Evolutionary conservation across 495 filamentous ascomycete species (phyloP), one percentile per base, ranked within the genome.

Genomic region (Amniculicola lignicola): DNA sequence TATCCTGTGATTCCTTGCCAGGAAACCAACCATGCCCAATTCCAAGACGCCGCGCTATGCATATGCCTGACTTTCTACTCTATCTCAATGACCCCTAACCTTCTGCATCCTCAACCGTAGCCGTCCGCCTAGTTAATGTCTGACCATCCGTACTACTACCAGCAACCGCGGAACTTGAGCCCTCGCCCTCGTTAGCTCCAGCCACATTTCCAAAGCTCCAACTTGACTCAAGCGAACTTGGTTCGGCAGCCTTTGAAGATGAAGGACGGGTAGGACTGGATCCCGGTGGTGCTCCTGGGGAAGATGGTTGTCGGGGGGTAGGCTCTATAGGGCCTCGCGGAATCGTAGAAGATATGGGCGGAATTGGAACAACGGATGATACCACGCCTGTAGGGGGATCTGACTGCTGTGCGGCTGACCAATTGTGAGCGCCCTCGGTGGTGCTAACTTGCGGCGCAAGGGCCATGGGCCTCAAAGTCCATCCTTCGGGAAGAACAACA

Each of bases 401-500:
- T n/a, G 7, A 12, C 31, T 47, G 29, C 15, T 28, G 10, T 33
- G 28, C 5, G n/a, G n/a, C 21, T 23, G 42, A 12, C 25, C 21
- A 2, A 41, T n/a, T 24, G 23, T 47, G 40, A 28, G 9, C 7
- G n/a, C 25, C 43, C n/a, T 27, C 46, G 19, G 12, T 50, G 1
- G 14, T 54, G 1, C 6, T 51, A 21, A n/a, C 16, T 21, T 31
- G 53, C 11, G 33, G 49, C 5, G 37, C 33, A 15, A 23, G 61
- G 3, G 38, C 45, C 56, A 64, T 35, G 1, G 53, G 61, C 25
- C 54, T 70, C 23, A 94, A 67, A 19, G 81, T 83, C 88, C 88
- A 94, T 5, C 88, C 88, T 35, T 78, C 74, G 1, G 89, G 89
- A 24, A 94, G 79, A 11, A 71, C 79, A 12, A 92, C 73, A 7